These are phyloP conservation scores for Lichtheimia corymbifera DNA, from an alignment of 371 early-diverging fungal species.

Conservation along the genomic window DNA sequence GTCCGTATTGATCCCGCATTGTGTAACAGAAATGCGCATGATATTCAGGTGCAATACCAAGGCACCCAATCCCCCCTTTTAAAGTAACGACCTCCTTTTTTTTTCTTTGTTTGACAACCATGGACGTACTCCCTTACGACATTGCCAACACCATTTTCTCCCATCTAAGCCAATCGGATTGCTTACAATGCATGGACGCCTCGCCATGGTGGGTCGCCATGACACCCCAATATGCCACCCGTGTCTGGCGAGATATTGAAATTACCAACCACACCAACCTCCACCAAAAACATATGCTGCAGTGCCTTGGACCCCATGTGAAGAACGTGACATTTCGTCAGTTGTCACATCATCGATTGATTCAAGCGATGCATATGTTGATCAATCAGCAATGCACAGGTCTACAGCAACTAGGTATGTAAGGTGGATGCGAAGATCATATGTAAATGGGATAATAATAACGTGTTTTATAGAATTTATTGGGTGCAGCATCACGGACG, in stretches of 20 bases:
- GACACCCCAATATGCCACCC: neutral
- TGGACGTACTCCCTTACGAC: slow-evolving; percentile 3
- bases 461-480: neutral
- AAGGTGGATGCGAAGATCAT: neutral
- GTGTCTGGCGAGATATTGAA: neutral
- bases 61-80: neutral
- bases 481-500: neutral
- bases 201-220: neutral
- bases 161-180: neutral
- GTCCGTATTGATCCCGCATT: neutral
- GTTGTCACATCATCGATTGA: neutral
- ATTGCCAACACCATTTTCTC: neutral
- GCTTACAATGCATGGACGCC: neutral
- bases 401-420: neutral
- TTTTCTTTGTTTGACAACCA: neutral
- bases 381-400: neutral
- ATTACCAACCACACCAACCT: neutral
- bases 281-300: neutral
- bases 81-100: neutral
- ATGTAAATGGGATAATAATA: neutral
- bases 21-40: slow-evolving; percentile 1
- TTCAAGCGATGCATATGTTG: neutral
- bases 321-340: neutral
- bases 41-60: neutral
- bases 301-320: neutral